Conservation (phyloP, 140 eudicot species). For the Oenanthe javanica region DNA sequence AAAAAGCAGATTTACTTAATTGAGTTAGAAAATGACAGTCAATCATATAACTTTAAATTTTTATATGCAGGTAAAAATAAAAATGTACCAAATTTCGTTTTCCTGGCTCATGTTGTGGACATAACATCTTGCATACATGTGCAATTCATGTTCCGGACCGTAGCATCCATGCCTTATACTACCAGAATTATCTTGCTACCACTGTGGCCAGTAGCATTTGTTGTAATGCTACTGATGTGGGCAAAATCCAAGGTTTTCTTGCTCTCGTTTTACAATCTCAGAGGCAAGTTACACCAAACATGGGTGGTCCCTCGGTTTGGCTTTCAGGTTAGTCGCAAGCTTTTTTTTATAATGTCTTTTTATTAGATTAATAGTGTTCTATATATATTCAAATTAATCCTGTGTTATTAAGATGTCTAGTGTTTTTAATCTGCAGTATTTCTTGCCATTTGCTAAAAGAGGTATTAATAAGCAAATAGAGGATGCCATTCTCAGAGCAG, state of each 20-base stretch:
- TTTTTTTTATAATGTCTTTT: too few relatives aligned
- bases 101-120: constrained; percentile 86
- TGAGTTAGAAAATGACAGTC: neutral
- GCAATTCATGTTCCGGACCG: constrained; percentile 53
- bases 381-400: neutral
- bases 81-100: constrained; percentile 73
- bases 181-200: constrained; percentile 41
- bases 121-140: constrained; percentile 55
- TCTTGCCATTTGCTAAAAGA: constrained; percentile 81
- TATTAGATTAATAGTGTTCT: too few relatives aligned
- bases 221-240: constrained; percentile 75
- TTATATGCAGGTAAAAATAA: constrained; percentile 26
- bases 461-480: constrained; percentile 89
- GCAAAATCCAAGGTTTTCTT: constrained; percentile 73
- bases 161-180: constrained; percentile 44
- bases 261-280: constrained; percentile 53
- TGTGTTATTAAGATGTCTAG: neutral
- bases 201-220: constrained; percentile 33
- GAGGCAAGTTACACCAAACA: constrained; percentile 65
- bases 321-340: constrained; percentile 48
- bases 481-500: constrained; percentile 88
- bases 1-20: neutral
- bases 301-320: constrained; percentile 93
- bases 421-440: constrained; percentile 42
- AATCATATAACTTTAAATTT: neutral